Evolutionary conservation across 768 basidiomycete genomes (phyloP).

Genomic region (Phaeotremella skinneri): DNA sequence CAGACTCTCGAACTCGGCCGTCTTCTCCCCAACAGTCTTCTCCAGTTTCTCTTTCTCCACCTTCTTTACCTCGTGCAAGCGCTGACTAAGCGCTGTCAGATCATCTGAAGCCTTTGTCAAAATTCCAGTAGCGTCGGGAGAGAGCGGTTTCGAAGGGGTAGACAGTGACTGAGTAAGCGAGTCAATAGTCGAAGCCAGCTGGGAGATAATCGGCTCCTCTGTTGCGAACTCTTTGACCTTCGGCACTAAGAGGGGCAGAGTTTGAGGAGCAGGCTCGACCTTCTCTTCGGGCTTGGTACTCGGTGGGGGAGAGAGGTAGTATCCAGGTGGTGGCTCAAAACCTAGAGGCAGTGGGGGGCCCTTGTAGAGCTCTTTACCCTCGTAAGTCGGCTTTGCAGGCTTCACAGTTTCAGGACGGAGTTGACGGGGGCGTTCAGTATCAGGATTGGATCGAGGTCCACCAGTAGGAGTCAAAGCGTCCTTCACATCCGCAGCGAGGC

Average conservation of each 20-base stretch:
- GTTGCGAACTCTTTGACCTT: slow-evolving; percentile 65
- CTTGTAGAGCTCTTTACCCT: slow-evolving; percentile 58
- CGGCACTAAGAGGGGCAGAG: slow-evolving; percentile 77
- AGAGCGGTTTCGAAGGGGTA: slow-evolving; percentile 51
- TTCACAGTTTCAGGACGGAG: slow-evolving; percentile 48
- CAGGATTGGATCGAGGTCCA: slow-evolving; percentile 22
- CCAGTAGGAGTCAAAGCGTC: slow-evolving; percentile 20
- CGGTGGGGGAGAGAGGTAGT: slow-evolving; percentile 55
- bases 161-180: slow-evolving; percentile 79
- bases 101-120: slow-evolving; percentile 78
- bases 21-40: slow-evolving; percentile 72
- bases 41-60: slow-evolving; percentile 71
- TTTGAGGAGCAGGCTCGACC: slow-evolving; percentile 46
- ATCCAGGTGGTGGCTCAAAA: slow-evolving; percentile 91
- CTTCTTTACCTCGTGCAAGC: slow-evolving; percentile 74
- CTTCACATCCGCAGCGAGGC: slow-evolving; percentile 24
- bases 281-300: slow-evolving; percentile 24
- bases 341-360: slow-evolving; percentile 77
- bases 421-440: slow-evolving; percentile 46
- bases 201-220: slow-evolving; percentile 87
- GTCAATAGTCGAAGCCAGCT: slow-evolving; percentile 91
- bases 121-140: slow-evolving; percentile 59
- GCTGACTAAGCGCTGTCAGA: slow-evolving; percentile 69
- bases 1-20: slow-evolving; percentile 63
- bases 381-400: slow-evolving; percentile 33